Conservation (phyloP, 495 filamentous ascomycete genomes). For the Thermothielavioides terrestris region DNA sequence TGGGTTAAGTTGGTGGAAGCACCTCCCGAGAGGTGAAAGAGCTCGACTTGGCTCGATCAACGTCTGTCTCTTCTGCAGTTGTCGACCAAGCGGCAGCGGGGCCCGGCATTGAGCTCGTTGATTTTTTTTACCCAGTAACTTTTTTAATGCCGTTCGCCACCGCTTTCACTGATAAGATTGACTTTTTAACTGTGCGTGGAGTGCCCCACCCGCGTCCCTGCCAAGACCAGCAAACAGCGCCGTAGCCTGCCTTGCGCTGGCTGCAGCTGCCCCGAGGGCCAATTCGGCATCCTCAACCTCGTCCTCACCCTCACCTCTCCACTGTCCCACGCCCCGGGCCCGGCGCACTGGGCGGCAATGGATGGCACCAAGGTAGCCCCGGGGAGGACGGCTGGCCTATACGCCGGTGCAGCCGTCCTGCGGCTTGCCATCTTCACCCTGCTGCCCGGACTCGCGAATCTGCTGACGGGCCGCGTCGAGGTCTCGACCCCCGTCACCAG, state of each 20-base stretch:
- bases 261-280: no score
- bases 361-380: constrained; percentile 38
- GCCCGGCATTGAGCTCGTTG: constrained; percentile 29
- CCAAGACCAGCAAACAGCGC: no score
- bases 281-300: constrained; percentile 5
- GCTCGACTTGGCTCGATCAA: no score
- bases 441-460: constrained; percentile 76
- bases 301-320: no score
- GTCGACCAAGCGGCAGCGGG: constrained; percentile 20
- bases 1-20: no score
- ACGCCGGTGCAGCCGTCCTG: constrained; percentile 64
- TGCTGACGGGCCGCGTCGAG: constrained; percentile 87
- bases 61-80: no score
- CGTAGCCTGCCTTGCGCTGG: no score
- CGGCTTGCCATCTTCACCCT: constrained; percentile 70
- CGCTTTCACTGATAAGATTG: constrained; percentile 22
- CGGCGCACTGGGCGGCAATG: constrained; percentile 38
- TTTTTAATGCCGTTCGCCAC: constrained; percentile 25
- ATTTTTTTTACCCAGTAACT: constrained; percentile 19
- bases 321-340: constrained; percentile 12
- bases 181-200: no score
- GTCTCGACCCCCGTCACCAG: constrained; percentile 94
- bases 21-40: no score
- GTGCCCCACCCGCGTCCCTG: no score
- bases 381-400: constrained; percentile 63